Percentiles rank a stretch among this genome's conserved stretches.
phyloP scores from a whole-genome alignment of 805 yeast genomes.

The Metschnikowia gruessii region DNA sequence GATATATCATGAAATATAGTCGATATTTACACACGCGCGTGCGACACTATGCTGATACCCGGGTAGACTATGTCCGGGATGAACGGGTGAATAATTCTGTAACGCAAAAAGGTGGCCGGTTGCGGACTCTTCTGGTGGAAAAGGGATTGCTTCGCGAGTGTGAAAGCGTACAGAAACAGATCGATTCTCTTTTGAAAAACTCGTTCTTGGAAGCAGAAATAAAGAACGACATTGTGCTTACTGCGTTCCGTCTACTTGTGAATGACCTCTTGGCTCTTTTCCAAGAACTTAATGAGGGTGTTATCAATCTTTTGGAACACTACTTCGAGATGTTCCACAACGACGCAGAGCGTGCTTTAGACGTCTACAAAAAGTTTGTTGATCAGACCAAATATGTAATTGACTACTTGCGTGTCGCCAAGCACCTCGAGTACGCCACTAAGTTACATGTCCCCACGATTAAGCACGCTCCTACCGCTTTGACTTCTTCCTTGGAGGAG shows the following conservation, averaged over 20 bases:
- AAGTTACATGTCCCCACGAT: conserved; percentile 92
- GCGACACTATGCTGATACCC: conserved; percentile 60
- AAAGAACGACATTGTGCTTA: conserved; percentile 76
- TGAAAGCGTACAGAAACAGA: conserved; percentile 81
- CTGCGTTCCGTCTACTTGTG: conserved; percentile 85
- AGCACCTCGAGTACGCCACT: conserved; percentile 80
- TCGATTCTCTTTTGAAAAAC: conserved; percentile 70
- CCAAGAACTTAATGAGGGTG: conserved; percentile 93
- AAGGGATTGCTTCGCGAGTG: conserved; percentile 81
- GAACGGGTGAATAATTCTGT: conserved; percentile 48
- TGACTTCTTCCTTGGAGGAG: conserved; percentile 82
- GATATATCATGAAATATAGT: conserved; percentile 61
- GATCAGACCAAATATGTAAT: conserved; percentile 85
- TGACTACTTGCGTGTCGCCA: conserved; percentile 82
- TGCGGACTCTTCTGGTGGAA: conserved; percentile 63
- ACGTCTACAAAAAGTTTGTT: conserved; percentile 80
- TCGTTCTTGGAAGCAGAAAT: conserved; percentile 76
- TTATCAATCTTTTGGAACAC: conserved; percentile 87
- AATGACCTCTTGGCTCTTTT: conserved; percentile 83
- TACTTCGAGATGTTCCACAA: conserved; percentile 86
- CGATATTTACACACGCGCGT: conserved; percentile 69
- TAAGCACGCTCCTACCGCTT: conserved; percentile 94
- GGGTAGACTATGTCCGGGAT: conserved; percentile 76
- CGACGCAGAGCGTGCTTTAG: conserved; percentile 85
- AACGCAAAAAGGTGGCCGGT: conserved; percentile 53